Evolutionary conservation across 2,329 filamentous ascomycete genomes (phyloP).

Genomic region (Fusarium zealandicum): DNA sequence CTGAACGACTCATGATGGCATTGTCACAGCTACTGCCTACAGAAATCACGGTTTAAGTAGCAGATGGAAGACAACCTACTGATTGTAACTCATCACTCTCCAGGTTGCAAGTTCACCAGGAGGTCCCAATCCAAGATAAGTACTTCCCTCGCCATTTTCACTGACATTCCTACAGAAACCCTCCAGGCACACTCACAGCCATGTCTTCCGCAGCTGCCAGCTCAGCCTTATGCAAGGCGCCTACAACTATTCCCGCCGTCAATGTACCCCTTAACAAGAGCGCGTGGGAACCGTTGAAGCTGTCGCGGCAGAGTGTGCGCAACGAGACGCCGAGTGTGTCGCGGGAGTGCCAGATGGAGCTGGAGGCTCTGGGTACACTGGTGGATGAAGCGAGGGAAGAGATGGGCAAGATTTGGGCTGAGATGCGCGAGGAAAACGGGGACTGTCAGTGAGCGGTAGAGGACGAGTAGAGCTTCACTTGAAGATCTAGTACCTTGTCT

Average conservation of each 20-base stretch:
- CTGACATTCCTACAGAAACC: neutral
- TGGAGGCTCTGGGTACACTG: constrained; percentile 10
- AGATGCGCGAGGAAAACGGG: neutral
- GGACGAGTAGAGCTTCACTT: constrained; percentile 14
- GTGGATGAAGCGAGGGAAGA: constrained; percentile 11
- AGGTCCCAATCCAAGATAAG: constrained; percentile 7
- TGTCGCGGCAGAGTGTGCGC: neutral
- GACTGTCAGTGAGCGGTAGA: neutral
- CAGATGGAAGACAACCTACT: neutral
- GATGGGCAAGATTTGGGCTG: constrained; percentile 11
- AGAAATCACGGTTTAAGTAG: constrained; percentile 3
- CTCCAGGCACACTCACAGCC: neutral
- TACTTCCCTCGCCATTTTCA: neutral
- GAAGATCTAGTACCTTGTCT: neutral
- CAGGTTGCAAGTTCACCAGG: constrained; percentile 7
- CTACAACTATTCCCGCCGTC: neutral
- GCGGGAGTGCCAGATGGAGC: neutral
- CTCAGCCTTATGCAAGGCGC: neutral
- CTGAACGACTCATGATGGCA: neutral
- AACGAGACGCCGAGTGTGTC: neutral
- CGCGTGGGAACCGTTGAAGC: neutral
- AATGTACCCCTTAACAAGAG: neutral
- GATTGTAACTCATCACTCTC: neutral
- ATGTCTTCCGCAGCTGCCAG: constrained; percentile 7
- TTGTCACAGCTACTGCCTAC: neutral